phyloP scores from a whole-genome alignment of 495 filamentous ascomycete genomes.

The Cercophora scortea region DNA sequence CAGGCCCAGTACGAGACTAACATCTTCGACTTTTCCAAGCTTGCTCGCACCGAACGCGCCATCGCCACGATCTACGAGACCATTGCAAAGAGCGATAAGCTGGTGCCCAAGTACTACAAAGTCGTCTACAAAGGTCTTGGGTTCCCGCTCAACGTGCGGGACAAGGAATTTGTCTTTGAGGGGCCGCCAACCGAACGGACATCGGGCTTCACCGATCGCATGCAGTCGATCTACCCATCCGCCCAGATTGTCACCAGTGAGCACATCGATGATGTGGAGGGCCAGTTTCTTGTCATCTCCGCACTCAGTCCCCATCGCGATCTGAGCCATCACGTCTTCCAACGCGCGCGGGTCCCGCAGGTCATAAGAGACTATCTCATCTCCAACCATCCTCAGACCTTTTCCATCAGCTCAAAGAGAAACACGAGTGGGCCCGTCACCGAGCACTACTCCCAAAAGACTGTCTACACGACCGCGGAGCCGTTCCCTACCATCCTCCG shows the following conservation, averaged over 20 bases:
- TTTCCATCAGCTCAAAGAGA: conserved; percentile 64
- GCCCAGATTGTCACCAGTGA: conserved; percentile 72
- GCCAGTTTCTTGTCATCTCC: conserved; percentile 84
- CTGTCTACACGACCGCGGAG: conserved; percentile 75
- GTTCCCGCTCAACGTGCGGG: conserved; percentile 70
- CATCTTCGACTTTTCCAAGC: conserved; percentile 84
- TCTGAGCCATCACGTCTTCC: conserved; percentile 76
- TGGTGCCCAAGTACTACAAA: conserved; percentile 82
- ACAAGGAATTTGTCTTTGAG: conserved; percentile 92
- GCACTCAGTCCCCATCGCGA: conserved; percentile 76
- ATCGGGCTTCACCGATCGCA: conserved; percentile 78
- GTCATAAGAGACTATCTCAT: conserved; percentile 80
- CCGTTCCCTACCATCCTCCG: conserved; percentile 87
- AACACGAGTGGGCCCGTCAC: conserved; percentile 55
- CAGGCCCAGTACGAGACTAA: conserved; percentile 81
- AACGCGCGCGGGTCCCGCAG: conserved; percentile 73
- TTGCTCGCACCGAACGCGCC: conserved; percentile 78
- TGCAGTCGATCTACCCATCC: conserved; percentile 84
- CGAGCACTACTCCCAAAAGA: conserved; percentile 77
- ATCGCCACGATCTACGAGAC: conserved; percentile 91
- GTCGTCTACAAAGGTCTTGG: conserved; percentile 88
- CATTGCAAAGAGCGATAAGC: conserved; percentile 69
- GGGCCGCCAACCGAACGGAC: conserved; percentile 68
- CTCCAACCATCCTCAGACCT: conserved; percentile 60
- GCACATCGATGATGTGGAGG: conserved; percentile 72